phyloP scores from a whole-genome alignment of 1,139 yeast genomes.

The Yamadazyma triangularis region DNA sequence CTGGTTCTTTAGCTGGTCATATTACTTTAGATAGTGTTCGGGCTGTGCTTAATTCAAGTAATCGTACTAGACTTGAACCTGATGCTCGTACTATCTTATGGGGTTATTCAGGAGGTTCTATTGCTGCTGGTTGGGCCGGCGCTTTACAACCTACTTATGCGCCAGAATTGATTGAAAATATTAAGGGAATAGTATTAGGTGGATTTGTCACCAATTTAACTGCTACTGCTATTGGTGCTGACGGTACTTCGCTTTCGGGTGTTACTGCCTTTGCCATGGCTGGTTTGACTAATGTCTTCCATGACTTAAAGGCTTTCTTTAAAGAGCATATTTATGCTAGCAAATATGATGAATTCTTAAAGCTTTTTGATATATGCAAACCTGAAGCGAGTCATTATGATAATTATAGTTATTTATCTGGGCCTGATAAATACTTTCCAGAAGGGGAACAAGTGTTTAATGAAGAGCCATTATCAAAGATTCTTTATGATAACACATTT shows the following conservation, averaged over 20 bases:
- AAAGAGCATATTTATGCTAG: constrained; percentile 10
- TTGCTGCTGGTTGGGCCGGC: constrained; percentile 38
- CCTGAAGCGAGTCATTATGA: constrained; percentile 10
- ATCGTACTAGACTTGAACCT: constrained; percentile 23
- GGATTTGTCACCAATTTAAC: constrained; percentile 29
- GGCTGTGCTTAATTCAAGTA: constrained; percentile 21
- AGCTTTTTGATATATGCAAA: constrained; percentile 14
- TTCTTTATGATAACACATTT: constrained; percentile 19
- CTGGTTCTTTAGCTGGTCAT: constrained; percentile 27
- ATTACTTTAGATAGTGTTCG: constrained; percentile 28
- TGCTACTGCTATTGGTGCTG: constrained; percentile 26
- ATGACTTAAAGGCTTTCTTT: constrained; percentile 12
- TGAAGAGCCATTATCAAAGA: constrained; percentile 9
- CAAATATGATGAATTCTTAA: constrained; percentile 9
- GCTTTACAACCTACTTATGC: constrained; percentile 31
- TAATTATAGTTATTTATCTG: constrained; percentile 12
- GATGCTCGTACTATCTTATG: constrained; percentile 26
- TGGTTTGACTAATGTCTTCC: constrained; percentile 27
- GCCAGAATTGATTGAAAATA: constrained; percentile 21
- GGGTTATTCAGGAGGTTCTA: constrained; percentile 41
- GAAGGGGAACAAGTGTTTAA: constrained; percentile 15
- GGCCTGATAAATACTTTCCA: constrained; percentile 12
- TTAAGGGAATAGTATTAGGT: constrained; percentile 31
- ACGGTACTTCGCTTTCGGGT: constrained; percentile 22
- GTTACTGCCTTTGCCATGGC: constrained; percentile 22